Conservation (phyloP, 2,329 filamentous ascomycete genomes). For the Phyllosticta paracitricarpa region DNA sequence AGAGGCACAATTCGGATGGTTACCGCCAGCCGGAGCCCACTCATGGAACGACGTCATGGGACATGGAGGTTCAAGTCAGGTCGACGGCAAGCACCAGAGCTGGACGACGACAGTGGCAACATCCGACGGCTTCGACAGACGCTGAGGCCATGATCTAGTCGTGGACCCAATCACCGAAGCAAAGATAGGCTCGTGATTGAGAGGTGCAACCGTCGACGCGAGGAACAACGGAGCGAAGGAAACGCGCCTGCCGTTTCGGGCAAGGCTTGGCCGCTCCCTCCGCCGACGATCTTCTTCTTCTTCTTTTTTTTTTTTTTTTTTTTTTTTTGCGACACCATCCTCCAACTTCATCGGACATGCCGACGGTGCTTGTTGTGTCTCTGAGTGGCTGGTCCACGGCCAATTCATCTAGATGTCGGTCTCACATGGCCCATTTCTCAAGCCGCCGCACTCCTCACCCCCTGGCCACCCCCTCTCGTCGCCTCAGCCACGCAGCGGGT, state of each 20-base stretch:
- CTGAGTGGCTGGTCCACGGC: neutral
- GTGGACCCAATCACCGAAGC: slow-evolving; percentile 1
- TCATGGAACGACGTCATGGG: no score
- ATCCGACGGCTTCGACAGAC: neutral
- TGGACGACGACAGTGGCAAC: neutral
- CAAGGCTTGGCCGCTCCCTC: neutral
- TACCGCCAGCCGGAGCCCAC: no score
- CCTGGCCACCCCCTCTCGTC: neutral
- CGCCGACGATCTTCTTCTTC: neutral
- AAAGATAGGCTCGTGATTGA: slow-evolving; percentile 4
- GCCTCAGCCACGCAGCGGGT: neutral
- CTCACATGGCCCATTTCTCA: neutral
- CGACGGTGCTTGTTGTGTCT: neutral
- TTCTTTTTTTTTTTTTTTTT: neutral
- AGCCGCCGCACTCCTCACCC: neutral
- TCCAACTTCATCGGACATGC: neutral
- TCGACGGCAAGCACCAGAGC: neutral
- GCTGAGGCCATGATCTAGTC: slow-evolving; percentile 1
- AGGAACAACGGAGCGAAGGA: neutral
- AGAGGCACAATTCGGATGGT: neutral
- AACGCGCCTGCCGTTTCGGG: slow-evolving; percentile 3
- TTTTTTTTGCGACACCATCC: no score
- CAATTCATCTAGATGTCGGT: neutral
- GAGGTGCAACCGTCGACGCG: neutral
- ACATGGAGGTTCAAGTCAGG: neutral